phyloP scores from a whole-genome alignment of 2,329 filamentous ascomycete genomes.

The Fusarium continuum region DNA sequence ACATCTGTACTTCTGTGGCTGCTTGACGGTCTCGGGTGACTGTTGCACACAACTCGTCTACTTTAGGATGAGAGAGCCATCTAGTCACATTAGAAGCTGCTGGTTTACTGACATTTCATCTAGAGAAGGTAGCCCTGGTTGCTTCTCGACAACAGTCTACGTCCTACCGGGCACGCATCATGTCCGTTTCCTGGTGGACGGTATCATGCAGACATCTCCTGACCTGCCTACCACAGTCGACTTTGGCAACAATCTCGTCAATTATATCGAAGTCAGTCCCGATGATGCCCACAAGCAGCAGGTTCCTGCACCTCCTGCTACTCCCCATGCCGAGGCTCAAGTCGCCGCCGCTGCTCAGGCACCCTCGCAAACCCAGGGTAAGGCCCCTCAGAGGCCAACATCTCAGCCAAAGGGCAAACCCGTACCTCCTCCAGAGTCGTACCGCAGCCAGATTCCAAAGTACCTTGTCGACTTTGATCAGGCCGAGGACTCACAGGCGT shows the following conservation, averaged over 20 bases:
- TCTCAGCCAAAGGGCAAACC: slow-evolving; percentile 62
- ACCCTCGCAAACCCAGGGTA: slow-evolving; percentile 14
- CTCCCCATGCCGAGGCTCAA: slow-evolving; percentile 42
- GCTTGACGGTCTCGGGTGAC: slow-evolving; percentile 31
- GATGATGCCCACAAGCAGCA: slow-evolving; percentile 65
- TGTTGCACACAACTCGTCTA: slow-evolving; percentile 30
- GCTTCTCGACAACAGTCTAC: slow-evolving; percentile 80
- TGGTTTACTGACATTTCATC: slow-evolving; percentile 34
- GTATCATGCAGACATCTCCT: slow-evolving; percentile 88
- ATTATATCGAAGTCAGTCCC: slow-evolving; percentile 93
- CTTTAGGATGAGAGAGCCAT: background rate
- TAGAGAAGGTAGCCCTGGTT: slow-evolving; percentile 66
- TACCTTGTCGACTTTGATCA: slow-evolving; percentile 90
- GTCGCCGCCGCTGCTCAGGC: slow-evolving; percentile 14
- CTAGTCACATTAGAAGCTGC: no score
- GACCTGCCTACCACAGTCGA: slow-evolving; percentile 94
- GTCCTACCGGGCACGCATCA: slow-evolving; percentile 95
- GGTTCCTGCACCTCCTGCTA: slow-evolving; percentile 44
- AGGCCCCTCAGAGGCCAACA: slow-evolving; percentile 8
- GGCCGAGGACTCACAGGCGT: slow-evolving; percentile 78
- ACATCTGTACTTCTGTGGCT: slow-evolving; percentile 42
- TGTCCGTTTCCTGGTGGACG: slow-evolving; percentile 94
- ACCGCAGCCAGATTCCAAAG: slow-evolving; percentile 79
- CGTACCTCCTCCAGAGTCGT: slow-evolving; percentile 66
- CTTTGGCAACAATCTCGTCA: slow-evolving; percentile 97